Base-by-base conservation (phyloP, 768 basidiomycete species). In the Paxillus ammoniavirescens region DNA sequence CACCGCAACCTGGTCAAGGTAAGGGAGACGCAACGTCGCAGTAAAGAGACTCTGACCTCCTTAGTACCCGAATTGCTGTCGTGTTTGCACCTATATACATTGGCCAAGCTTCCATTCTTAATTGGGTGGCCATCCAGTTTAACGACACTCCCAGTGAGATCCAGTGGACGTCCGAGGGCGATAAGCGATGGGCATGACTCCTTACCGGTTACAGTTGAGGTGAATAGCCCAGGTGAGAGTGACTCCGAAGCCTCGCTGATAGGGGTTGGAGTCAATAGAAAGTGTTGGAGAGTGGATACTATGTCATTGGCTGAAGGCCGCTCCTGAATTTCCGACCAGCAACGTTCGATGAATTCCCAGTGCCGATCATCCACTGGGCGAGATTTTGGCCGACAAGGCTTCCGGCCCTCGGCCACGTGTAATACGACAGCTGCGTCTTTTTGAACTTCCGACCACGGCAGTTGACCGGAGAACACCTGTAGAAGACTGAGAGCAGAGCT, bases 391-490 rank as follows among this genome's bases (percentile, higher is more conserved):
- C 59, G 13, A 1, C 45, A 4, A 2, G 56, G 61, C 3, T 40
- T 47, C 1, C 40, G n/a, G 1, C 53, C 61, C 8, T n/a, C 42
- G 0, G 7, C 10, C 21, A 61, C 31, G 10, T 17, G 6, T 4
- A 49, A 69, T 18, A 56, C 13, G 40, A 62, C 14, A 0, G 43
- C 41, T 1, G 6, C 15, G 6, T 57, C 55, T 15, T 21, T 8
- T 10, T 8, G 14, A 5, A 52, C 12, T 26, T 61, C 55, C 1
- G 37, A 49, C 60, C 56, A 61, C 5, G 62, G 62, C 13, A 38
- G 37, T 28, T 57, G 45, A 0, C 62, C 56, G 0, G 63, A 61
- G 21, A 61, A 33, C 5, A 58, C 59, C 78, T 72, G 26, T 12
- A 50, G 31, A 5, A 21, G 8, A 3, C 4, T 50, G 8, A 35